Base-by-base conservation (phyloP, 2,329 filamentous ascomycete species). In the Capronia americana region DNA sequence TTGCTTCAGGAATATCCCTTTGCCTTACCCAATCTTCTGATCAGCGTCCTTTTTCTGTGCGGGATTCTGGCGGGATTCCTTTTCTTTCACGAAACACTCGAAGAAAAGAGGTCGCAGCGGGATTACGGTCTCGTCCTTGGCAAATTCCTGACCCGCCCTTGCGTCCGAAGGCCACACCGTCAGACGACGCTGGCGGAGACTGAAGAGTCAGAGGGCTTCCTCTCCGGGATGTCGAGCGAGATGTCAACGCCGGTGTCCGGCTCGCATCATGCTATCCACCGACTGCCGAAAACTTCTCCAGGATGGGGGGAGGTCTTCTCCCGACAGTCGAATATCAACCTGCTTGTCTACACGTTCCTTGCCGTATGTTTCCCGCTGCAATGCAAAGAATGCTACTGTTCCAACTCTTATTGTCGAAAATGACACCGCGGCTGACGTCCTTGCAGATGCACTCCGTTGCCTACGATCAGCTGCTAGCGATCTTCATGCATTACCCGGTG, bases 81-180 rank as follows among this genome's bases (percentile, higher is more conserved):
- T 1, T 99, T 97, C 74, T 84, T 98, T 11, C 86, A 88, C 81
- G 94, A 99, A 85, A 96, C 95, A 0, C 82, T 97, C 0, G 89
- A 90, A 44, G 86, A 87, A 17, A 91, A 89, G 73, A 88, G 87
- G 56, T 79, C 90, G 64, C 79, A 84, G 4, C 84, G 81, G 20
- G 94, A 98, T 77, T 91, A 90, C 80, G 94, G 94, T 2, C 79
- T 95, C 3, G 76, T 87, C 2, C 79, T 96, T 0, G 94, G 94
- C 1, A 81, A 88, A 60, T 87, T 87, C 59, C 79, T 98, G 74
- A 75, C 79, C 73, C 56, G 78, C 80, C 69, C 75, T 12, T 80
- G 78, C 60, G 73, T 73, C 17, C 68, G 69, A 26, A 73, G 59
- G 46, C 50, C 62, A 5, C 65, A 61, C 41, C 69, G 68, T 38